These are phyloP conservation scores for Alternaria incomplexa DNA, from an alignment of 2,329 filamentous ascomycete genomes.

Conservation along the genomic window DNA sequence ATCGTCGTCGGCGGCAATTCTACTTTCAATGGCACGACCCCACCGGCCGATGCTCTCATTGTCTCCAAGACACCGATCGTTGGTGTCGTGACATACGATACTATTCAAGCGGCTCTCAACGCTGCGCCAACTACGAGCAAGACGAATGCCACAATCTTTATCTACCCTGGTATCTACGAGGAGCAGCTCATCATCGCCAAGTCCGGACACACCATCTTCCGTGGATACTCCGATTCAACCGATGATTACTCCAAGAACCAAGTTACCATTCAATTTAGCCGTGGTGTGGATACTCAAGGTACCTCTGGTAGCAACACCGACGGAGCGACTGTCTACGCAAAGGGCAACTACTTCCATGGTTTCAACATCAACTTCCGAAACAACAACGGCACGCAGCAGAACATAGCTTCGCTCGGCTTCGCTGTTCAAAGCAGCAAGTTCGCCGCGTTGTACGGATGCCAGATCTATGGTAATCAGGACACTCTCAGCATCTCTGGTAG, in stretches of 20 bases:
- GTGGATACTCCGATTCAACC: slow-evolving; percentile 47
- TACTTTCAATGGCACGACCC: slow-evolving; percentile 41
- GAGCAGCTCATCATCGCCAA: slow-evolving; percentile 50
- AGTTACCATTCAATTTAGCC: slow-evolving; percentile 45
- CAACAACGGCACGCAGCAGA: slow-evolving; percentile 45
- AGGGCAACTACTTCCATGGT: slow-evolving; percentile 50
- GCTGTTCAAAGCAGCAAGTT: slow-evolving; percentile 52
- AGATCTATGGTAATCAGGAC: slow-evolving; percentile 50
- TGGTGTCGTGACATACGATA: slow-evolving; percentile 45
- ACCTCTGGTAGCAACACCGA: slow-evolving; percentile 45
- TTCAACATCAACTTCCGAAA: slow-evolving; percentile 53
- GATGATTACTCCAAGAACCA: slow-evolving; percentile 48
- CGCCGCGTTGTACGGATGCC: slow-evolving; percentile 47
- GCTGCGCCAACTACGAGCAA: slow-evolving; percentile 46
- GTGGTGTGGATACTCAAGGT: slow-evolving; percentile 48
- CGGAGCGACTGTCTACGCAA: slow-evolving; percentile 50
- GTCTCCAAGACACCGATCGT: slow-evolving; percentile 48
- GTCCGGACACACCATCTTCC: slow-evolving; percentile 49
- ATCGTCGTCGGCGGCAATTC: slow-evolving; percentile 30
- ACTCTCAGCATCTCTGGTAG: slow-evolving; percentile 47
- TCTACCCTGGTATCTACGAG: slow-evolving; percentile 50
- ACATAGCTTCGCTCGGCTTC: slow-evolving; percentile 50
- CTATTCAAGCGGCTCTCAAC: slow-evolving; percentile 47
- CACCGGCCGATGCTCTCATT: slow-evolving; percentile 46
- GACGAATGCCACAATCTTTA: slow-evolving; percentile 48